Evolutionary conservation across 768 basidiomycete species (phyloP).

Genomic region (Pholiota conissans): DNA sequence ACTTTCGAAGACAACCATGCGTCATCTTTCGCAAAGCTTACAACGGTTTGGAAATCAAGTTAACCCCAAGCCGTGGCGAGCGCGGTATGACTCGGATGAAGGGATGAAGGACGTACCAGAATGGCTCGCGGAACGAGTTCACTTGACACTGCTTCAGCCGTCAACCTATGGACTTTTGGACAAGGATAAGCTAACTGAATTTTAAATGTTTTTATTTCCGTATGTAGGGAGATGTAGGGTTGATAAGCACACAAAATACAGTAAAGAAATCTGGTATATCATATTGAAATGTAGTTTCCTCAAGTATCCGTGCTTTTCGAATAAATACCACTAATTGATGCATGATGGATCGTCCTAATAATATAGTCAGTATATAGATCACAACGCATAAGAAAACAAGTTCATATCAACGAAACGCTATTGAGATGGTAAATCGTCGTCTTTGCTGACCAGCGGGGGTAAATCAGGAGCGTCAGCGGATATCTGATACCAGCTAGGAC

Average conservation of each 20-base stretch:
- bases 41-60: not conserved
- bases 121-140: constrained; percentile 5
- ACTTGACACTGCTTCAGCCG: not conserved
- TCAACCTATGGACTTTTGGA: not conserved
- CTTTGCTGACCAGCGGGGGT: not conserved
- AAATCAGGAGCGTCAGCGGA: not conserved
- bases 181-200: not conserved
- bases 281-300: no score
- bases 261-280: not conserved
- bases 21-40: constrained; percentile 15
- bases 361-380: no score
- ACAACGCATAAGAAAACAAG: no score
- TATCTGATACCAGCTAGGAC: not conserved
- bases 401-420: no score
- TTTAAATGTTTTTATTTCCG: not conserved
- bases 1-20: constrained; percentile 14
- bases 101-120: constrained; percentile 7
- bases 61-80: not conserved
- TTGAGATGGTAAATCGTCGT: not conserved
- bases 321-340: not conserved
- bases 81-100: not conserved
- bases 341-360: no score
- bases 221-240: no score
- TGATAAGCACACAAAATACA: not conserved
- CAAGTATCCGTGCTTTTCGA: no score